A percentile compares a stretch with the other conserved stretches of the same genome.
Conservation (phyloP, 2,329 filamentous ascomycete species). For the Ophiocordyceps unilateralis region DNA sequence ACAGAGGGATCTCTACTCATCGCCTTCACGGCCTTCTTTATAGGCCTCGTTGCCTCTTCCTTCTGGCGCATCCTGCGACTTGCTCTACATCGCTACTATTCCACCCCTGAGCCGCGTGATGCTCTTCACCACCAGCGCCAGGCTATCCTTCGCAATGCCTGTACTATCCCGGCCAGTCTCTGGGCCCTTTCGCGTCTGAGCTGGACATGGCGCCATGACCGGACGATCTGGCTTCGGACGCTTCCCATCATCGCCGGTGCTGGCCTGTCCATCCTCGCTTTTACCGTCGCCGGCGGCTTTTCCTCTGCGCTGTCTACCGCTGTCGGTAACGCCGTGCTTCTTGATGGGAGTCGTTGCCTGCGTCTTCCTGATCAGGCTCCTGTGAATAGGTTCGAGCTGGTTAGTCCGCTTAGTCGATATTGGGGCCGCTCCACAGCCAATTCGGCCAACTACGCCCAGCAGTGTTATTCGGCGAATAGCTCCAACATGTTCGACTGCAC, state of each 20-base stretch:
- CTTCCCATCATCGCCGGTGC: not conserved
- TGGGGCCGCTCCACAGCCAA: too few species aligned
- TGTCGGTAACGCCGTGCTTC: not conserved
- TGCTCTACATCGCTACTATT: not conserved
- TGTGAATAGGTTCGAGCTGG: not conserved
- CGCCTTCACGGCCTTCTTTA: conserved; percentile 1
- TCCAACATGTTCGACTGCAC: not conserved
- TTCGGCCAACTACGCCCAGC: not conserved
- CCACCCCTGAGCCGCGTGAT: not conserved
- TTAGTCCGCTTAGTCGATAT: too few species aligned
- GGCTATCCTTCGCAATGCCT: not conserved
- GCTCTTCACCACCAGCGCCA: not conserved
- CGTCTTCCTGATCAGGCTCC: not conserved
- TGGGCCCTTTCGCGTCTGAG: not conserved
- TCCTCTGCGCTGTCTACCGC: not conserved
- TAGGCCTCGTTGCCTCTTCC: not conserved
- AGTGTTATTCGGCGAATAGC: not conserved
- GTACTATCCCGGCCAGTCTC: not conserved
- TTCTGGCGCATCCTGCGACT: not conserved
- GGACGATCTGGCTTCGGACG: not conserved
- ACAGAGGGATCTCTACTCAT: not conserved
- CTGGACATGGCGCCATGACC: not conserved
- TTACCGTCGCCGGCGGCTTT: not conserved
- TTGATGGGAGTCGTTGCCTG: not conserved
- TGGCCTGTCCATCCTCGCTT: not conserved